These are phyloP conservation scores for Cercospora sp. DNA, from an alignment of 2,329 filamentous ascomycete species.

Conservation along the genomic window DNA sequence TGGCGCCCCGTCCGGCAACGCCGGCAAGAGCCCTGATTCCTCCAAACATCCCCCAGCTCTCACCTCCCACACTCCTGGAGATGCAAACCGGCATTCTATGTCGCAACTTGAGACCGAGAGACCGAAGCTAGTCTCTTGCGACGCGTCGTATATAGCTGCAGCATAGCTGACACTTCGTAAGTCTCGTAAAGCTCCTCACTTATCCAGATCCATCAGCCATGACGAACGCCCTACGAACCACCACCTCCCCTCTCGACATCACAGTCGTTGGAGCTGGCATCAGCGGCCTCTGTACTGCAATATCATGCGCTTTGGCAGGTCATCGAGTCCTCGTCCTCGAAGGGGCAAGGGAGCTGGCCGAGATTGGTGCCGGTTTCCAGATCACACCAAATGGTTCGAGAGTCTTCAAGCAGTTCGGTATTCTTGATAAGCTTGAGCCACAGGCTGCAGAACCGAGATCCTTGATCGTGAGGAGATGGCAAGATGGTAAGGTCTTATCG, in stretches of 20 bases:
- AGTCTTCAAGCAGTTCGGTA: constrained; percentile 51
- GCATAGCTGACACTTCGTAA: background rate
- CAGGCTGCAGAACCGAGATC: constrained; percentile 48
- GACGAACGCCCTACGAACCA: constrained; percentile 22
- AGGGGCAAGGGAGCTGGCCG: constrained; percentile 42
- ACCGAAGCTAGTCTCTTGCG: background rate
- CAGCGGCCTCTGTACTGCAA: constrained; percentile 37
- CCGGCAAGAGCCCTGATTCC: constrained; percentile 5
- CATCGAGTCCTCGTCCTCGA: constrained; percentile 40
- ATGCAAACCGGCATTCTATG: background rate
- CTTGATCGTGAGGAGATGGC: constrained; percentile 56
- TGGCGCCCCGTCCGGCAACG: background rate
- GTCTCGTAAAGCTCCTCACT: background rate
- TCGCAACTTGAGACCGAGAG: background rate
- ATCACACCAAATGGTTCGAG: constrained; percentile 47
- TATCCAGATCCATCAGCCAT: background rate
- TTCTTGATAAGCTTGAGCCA: constrained; percentile 47
- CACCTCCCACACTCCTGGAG: background rate
- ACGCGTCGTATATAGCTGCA: background rate
- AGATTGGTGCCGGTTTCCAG: constrained; percentile 57
- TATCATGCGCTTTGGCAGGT: constrained; percentile 37
- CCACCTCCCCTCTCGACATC: constrained; percentile 32
- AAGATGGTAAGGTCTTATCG: constrained; percentile 49
- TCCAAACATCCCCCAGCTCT: background rate
- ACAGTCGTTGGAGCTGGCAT: constrained; percentile 40